Evolutionary conservation across 1,139 yeast species (phyloP).

Genomic region (Debaryomyces udenii): DNA sequence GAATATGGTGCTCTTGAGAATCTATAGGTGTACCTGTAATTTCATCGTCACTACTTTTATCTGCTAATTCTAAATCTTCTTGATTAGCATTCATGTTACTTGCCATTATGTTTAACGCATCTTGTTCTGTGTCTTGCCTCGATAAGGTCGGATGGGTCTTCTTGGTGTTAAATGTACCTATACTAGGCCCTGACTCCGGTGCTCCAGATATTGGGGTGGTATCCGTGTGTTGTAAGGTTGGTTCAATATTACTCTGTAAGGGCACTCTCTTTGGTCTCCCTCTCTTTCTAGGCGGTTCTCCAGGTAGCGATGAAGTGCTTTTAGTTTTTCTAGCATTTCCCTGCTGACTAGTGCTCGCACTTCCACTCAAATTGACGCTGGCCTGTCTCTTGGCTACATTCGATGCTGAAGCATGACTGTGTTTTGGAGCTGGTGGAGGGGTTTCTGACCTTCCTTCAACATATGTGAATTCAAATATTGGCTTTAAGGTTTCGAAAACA

Average conservation of each 20-base stretch:
- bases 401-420: constrained; percentile 68
- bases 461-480: constrained; percentile 66
- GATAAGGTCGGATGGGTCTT: constrained; percentile 27
- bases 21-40: constrained; percentile 16
- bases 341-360: constrained; percentile 13
- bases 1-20: constrained; percentile 6
- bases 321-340: constrained; percentile 23
- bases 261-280: constrained; percentile 52
- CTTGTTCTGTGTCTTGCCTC: constrained; percentile 50
- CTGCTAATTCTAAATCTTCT: constrained; percentile 44
- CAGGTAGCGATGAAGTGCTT: constrained; percentile 24
- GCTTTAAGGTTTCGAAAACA: constrained; percentile 65
- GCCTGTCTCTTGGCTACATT: constrained; percentile 50
- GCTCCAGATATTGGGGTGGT: constrained; percentile 34
- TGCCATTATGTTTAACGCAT: constrained; percentile 40
- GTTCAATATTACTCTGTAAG: constrained; percentile 27
- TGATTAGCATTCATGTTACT: constrained; percentile 38
- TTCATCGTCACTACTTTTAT: constrained; percentile 33
- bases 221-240: constrained; percentile 30
- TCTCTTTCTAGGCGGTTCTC: constrained; percentile 46
- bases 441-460: constrained; percentile 59
- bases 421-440: constrained; percentile 86
- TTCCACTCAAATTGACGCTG: constrained; percentile 8
- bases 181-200: constrained; percentile 26
- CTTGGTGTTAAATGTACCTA: constrained; percentile 31